phyloP scores from a whole-genome alignment of 352 stramenopile species.

The Globisporangium heterothallicum region DNA sequence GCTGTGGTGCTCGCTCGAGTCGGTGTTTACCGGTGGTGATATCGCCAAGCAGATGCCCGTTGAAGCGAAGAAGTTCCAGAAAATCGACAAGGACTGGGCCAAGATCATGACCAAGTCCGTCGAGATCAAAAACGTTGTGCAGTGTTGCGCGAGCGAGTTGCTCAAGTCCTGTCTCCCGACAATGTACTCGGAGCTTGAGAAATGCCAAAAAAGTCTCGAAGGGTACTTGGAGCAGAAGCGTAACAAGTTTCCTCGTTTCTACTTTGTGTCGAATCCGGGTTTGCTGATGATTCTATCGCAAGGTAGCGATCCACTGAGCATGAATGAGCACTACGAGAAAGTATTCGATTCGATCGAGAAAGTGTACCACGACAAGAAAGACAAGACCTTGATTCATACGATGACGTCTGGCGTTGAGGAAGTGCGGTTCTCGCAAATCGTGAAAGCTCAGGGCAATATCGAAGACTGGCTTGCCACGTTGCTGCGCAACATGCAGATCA shows the following conservation, averaged over 20 bases:
- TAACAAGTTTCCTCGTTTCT: conserved; percentile 98
- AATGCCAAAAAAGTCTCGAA: conserved; percentile 97
- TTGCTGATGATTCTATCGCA: conserved; percentile 97
- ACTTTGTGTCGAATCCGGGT: conserved; percentile 98
- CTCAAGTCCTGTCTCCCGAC: conserved; percentile 95
- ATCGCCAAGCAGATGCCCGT: conserved; percentile 99
- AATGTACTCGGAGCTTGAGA: conserved; percentile 98
- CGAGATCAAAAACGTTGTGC: conserved; percentile 89
- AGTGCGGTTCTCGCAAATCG: conserved; percentile 91
- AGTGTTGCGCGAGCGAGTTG: conserved; percentile 94
- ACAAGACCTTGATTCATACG: conserved; percentile 94
- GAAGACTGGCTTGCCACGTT: conserved; percentile 98
- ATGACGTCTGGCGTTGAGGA: conserved; percentile 94
- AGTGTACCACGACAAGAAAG: conserved; percentile 97
- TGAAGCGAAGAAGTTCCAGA: conserved; percentile 98
- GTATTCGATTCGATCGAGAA: conserved; percentile 98
- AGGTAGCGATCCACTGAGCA: conserved; percentile 95
- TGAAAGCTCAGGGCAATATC: conserved; percentile 97
- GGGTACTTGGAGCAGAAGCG: conserved; percentile 98
- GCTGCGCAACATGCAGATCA: conserved; percentile 92
- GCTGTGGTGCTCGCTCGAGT: conserved; percentile 98
- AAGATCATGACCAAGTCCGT: conserved; percentile 96
- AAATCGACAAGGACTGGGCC: conserved; percentile 97
- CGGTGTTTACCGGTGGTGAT: conserved; percentile 97
- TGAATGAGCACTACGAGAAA: conserved; percentile 99